These are phyloP conservation scores for Neoascochyta sp. DNA, from an alignment of 2,329 filamentous ascomycete genomes.

Conservation along the genomic window DNA sequence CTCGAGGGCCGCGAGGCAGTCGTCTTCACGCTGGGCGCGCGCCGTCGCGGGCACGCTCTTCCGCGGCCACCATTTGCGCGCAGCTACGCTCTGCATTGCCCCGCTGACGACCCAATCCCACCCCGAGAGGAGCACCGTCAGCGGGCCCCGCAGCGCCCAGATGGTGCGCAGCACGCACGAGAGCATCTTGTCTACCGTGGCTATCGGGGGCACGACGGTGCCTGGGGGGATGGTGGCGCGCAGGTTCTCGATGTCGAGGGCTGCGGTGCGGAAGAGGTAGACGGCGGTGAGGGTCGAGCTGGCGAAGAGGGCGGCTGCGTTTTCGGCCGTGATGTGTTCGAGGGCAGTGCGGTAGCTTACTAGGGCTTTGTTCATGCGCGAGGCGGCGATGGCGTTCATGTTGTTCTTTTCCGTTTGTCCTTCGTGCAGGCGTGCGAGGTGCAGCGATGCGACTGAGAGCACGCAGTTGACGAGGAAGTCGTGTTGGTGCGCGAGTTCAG, in stretches of 20 bases:
- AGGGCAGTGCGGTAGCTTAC: constrained; percentile 25
- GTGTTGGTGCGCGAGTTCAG: constrained; percentile 41
- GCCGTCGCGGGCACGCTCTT: constrained; percentile 17
- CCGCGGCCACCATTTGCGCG: constrained; percentile 35
- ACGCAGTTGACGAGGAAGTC: constrained; percentile 47
- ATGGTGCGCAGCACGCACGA: constrained; percentile 22
- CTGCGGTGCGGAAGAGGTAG: constrained; percentile 33
- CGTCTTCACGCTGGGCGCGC: constrained; percentile 28
- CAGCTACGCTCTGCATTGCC: constrained; percentile 23
- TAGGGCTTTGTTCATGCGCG: constrained; percentile 35
- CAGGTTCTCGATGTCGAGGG: constrained; percentile 29
- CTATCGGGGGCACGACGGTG: constrained; percentile 14
- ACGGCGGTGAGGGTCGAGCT: constrained; percentile 32
- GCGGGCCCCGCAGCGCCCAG: constrained; percentile 30
- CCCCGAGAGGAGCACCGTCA: constrained; percentile 29
- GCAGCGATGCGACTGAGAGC: constrained; percentile 46
- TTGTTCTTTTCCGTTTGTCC: constrained; percentile 13
- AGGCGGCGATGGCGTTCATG: constrained; percentile 29
- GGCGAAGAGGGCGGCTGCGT: constrained; percentile 43
- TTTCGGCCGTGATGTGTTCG: constrained; percentile 38
- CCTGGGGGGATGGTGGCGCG: constrained; percentile 20
- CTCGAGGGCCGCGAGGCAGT: constrained; percentile 20
- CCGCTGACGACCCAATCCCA: constrained; percentile 31
- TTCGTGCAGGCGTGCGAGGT: constrained; percentile 42
- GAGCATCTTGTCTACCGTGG: constrained; percentile 27